A percentile compares a stretch with the other conserved stretches of the same genome.
Evolutionary conservation across 2,329 filamentous ascomycete species (phyloP).

Genomic region (Diatrype stigma): DNA sequence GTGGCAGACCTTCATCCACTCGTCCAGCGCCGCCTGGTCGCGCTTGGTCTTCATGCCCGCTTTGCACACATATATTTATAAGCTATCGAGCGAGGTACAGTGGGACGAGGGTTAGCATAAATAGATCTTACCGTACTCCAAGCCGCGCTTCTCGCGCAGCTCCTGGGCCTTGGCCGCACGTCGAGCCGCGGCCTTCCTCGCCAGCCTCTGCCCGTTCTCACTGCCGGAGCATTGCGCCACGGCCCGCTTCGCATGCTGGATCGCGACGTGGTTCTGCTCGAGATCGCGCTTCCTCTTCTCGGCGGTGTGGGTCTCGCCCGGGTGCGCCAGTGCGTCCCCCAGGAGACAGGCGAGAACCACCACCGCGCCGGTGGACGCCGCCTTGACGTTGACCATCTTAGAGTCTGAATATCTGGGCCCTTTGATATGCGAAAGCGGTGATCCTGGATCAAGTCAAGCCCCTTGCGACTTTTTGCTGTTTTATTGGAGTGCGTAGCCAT

Average conservation of each 20-base stretch:
- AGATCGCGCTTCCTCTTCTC: constrained; percentile 23
- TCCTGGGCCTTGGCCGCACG: constrained; percentile 29
- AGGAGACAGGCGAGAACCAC: constrained; percentile 7
- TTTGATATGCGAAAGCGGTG: neutral
- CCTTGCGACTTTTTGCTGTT: neutral
- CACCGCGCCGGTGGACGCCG: constrained; percentile 1
- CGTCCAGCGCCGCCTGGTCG: constrained; percentile 14
- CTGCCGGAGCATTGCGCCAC: constrained; percentile 28
- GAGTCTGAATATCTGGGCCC: neutral
- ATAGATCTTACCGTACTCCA: constrained; percentile 14
- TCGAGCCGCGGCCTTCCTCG: constrained; percentile 29
- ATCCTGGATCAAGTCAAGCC: neutral
- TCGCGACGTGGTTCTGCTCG: constrained; percentile 26
- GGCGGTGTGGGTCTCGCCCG: constrained; percentile 30
- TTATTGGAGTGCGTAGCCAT: no score
- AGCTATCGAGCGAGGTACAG: no score
- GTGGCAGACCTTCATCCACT: constrained; percentile 17
- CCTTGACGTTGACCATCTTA: constrained; percentile 7
- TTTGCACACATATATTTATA: no score
- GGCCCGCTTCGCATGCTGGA: constrained; percentile 28
- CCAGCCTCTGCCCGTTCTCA: constrained; percentile 29
- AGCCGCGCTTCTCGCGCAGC: constrained; percentile 29
- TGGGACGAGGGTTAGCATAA: no score
- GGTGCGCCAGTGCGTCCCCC: constrained; percentile 27
- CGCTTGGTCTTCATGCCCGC: constrained; percentile 16